Base-by-base conservation (phyloP, 768 basidiomycete species). In the Macrolepiota albuminosa region DNA sequence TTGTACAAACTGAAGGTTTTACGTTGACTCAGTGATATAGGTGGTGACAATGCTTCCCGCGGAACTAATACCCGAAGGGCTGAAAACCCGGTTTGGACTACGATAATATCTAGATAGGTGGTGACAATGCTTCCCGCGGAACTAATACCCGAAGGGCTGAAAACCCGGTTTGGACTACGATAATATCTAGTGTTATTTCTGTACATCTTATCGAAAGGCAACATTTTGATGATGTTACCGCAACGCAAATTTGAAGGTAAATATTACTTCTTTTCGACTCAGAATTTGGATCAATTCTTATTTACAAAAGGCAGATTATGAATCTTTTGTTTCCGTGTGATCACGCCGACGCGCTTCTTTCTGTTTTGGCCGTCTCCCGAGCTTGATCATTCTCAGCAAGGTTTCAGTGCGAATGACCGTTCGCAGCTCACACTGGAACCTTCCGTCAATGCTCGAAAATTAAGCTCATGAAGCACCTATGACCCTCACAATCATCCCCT, bases 401-500 rank as follows among this genome's bases (percentile, higher is more conserved):
- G 68, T 73, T 72, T 70, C 75, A 73, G 75, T 73, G 72, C 72
- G 63, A 63, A 70, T 73, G 64, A 62, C 63, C 56, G 50, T 63
- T 60, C 61, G 42, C 59, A 50, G 48, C 62, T 59, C 64, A 77
- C 77, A 68, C 74, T 76, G 75, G 73, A 73, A 73, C 71, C 74
- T 72, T 56, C 57, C 60, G 46, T 39, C 68, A 63, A 70, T 68
- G 71, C 70, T 75, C 76, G 74, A 80, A 73, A 81, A 59, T 81
- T 73, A 60, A 49, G 63, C 60, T 29, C 29, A 64, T 74, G 85
- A 85, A 87, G 80, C 81, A 62, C 69, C 65, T 72, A 79, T 85
- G 86, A 81, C 84, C 77, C 69, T 71, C 74, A 69, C 68, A 68
- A 70, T 62, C 9, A 57, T 42, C 64, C 68, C 59, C 59, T 47